Conservation (phyloP, 2,329 filamentous ascomycete genomes). For the Dendryphion nanum region DNA sequence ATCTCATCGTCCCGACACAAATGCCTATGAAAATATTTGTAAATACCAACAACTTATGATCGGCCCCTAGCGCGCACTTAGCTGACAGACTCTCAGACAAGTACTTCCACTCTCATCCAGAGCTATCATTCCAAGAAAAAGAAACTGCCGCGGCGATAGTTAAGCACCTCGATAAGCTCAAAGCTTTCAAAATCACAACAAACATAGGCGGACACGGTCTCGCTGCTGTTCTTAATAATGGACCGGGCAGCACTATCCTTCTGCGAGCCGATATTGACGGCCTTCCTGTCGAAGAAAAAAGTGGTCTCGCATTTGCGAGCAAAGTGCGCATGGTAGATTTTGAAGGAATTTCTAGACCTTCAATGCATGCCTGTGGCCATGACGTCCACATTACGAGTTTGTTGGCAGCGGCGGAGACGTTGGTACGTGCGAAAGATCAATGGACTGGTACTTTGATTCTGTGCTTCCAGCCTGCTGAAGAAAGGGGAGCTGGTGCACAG, state of each 20-base stretch:
- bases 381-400: conserved; percentile 63
- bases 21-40: conserved; percentile 35
- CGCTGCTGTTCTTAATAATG: conserved; percentile 57
- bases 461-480: conserved; percentile 68
- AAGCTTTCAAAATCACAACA: conserved; percentile 46
- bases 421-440: conserved; percentile 43
- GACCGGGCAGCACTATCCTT: conserved; percentile 54
- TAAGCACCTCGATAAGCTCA: conserved; percentile 23
- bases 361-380: conserved; percentile 66
- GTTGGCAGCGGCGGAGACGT: conserved; percentile 54
- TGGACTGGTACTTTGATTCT: conserved; percentile 66
- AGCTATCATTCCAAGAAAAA: conserved; percentile 37
- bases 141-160: conserved; percentile 31
- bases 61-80: neutral
- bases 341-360: conserved; percentile 51
- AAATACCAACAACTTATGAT: conserved; percentile 5
- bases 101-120: conserved; percentile 35
- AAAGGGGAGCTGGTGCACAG: conserved; percentile 61
- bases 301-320: conserved; percentile 57
- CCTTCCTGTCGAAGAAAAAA: conserved; percentile 57
- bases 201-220: conserved; percentile 61
- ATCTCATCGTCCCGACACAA: conserved; percentile 21
- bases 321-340: conserved; percentile 43
- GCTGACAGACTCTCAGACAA: conserved; percentile 21
- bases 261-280: conserved; percentile 64